Base-by-base conservation (phyloP, 495 filamentous ascomycete genomes). In the Tuber indicum region DNA sequence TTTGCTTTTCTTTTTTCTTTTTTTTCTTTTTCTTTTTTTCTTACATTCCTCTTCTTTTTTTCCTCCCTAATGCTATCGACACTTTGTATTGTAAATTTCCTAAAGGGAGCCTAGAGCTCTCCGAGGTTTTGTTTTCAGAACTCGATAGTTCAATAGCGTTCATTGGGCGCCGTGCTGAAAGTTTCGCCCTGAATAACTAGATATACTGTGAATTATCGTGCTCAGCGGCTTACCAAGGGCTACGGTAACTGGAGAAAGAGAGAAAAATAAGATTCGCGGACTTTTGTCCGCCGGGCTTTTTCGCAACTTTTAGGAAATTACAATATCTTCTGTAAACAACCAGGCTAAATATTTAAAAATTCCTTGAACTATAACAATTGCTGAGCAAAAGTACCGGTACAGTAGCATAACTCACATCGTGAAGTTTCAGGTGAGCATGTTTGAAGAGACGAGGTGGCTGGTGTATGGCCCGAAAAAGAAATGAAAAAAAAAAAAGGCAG, bases 381-480 rank as follows among this genome's bases (percentile, higher is more conserved):
- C 75, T 58, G 21, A 36, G 52, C 45, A 42, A 69, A 70, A 77
- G 52, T 75, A 49, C 58, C 43, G n/a, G 26, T 16, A 66, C n/a
- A 10, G 58, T 66, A 9, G 32, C n/a, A 26, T 32, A 26, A 66
- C 58, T 32, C 58, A 66, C 12, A 12, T 17, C 52, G 52, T 14
- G 23, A 58, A 26, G 1, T 44, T 52, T 58, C 39, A 69, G 62
- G 75, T 47, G 42, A 70, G 71, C 76, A 45, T 74, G 72, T 77
- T 77, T 74, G 75, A 77, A 46, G 72, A 78, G 75, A 78, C 76
- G 76, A 78, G 72, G 73, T 75, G 76, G 46, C 58, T 77, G 41
- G 69, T 75, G 44, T 43, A 76, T 77, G 41, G 36, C 23, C 23
- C 49, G 42, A 69, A 26, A 49, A n/a, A 69, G 32, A 32, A 41